Conservation (phyloP, 2,329 filamentous ascomycete species). For the Fusarium sp. region DNA sequence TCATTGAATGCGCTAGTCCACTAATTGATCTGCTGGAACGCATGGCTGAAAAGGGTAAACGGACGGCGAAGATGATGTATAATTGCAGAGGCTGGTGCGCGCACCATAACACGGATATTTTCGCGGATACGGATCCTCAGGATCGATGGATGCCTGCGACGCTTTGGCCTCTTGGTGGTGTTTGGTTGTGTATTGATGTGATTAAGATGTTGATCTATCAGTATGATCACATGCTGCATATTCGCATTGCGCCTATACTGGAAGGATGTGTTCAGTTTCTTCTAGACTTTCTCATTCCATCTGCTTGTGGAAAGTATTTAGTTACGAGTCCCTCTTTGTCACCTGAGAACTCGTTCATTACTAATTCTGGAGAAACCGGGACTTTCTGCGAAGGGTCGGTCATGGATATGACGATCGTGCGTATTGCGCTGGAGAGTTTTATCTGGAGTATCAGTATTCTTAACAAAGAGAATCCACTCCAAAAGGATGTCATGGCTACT, state of each 20-base stretch:
- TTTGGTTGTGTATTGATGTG: conserved; percentile 41
- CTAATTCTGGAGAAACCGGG: conserved; percentile 15
- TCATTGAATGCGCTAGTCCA: conserved; percentile 54
- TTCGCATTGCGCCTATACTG: conserved; percentile 47
- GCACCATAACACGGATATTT: conserved; percentile 55
- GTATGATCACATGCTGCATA: conserved; percentile 30
- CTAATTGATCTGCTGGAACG: conserved; percentile 50
- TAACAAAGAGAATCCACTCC: conserved; percentile 8
- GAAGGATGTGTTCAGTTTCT: conserved; percentile 52
- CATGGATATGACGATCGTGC: conserved; percentile 39
- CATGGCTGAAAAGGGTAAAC: conserved; percentile 45
- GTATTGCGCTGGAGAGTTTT: conserved; percentile 39
- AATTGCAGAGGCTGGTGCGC: conserved; percentile 51
- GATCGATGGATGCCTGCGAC: conserved; percentile 49
- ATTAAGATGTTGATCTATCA: conserved; percentile 42
- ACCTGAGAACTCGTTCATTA: conserved; percentile 42
- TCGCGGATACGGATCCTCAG: conserved; percentile 52
- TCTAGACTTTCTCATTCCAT: conserved; percentile 51
- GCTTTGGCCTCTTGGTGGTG: conserved; percentile 43
- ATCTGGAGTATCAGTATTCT: conserved; percentile 27
- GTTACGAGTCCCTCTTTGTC: conserved; percentile 44
- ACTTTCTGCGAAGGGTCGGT: conserved; percentile 45
- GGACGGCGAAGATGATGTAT: conserved; percentile 52
- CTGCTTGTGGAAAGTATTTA: conserved; percentile 43
- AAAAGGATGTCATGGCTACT: background rate